Conservation (phyloP, 352 stramenopile genomes). For the Phytophthora tubulina region DNA sequence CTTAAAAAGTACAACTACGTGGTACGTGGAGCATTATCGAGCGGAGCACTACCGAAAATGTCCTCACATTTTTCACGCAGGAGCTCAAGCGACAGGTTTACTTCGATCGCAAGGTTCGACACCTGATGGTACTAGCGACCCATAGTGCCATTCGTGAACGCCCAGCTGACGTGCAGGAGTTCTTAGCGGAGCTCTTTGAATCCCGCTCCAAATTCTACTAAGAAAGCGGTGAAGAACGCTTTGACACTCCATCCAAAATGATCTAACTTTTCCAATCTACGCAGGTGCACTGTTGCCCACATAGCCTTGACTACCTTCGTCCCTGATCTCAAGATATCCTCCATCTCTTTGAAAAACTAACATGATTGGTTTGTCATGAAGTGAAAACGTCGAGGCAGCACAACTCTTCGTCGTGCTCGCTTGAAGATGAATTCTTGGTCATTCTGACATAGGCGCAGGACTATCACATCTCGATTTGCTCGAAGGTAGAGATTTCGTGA, state of each 20-base stretch:
- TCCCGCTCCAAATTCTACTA: slow-evolving; percentile 75
- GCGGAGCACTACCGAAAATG: neutral
- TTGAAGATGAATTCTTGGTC: neutral
- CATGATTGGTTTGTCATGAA: neutral
- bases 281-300: too few species aligned
- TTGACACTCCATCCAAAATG: neutral
- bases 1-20: slow-evolving; percentile 81
- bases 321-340: neutral
- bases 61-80: slow-evolving; percentile 34
- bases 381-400: neutral
- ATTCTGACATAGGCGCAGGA: neutral
- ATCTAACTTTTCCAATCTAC: neutral
- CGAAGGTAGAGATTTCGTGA: too few species aligned
- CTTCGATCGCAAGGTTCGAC: slow-evolving; percentile 82
- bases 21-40: slow-evolving; percentile 38
- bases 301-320: neutral
- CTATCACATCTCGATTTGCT: neutral
- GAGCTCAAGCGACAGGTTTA: slow-evolving; percentile 75
- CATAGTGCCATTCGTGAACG: slow-evolving; percentile 72
- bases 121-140: slow-evolving; percentile 70
- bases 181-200: slow-evolving; percentile 78
- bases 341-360: neutral
- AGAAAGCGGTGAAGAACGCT: neutral
- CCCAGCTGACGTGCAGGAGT: slow-evolving; percentile 56
- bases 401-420: neutral